Conservation (phyloP, 164 flowering plant species). For the Cinnamomum chago region DNA sequence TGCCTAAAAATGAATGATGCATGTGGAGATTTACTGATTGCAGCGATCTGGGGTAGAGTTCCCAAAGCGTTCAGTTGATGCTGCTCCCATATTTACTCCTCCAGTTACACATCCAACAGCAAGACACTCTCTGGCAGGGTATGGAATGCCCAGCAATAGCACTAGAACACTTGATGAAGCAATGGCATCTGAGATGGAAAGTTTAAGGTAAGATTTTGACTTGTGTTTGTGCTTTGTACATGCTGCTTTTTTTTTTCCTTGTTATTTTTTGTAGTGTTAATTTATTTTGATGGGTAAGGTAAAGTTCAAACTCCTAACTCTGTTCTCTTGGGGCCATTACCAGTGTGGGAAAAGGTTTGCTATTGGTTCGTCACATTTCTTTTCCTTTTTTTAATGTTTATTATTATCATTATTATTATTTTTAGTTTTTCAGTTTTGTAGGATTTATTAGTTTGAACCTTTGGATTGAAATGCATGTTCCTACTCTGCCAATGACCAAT, state of each 20-base stretch:
- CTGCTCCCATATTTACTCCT: conserved; percentile 81
- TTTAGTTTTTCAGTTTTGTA: background rate
- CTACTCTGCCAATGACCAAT: background rate
- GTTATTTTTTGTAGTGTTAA: background rate
- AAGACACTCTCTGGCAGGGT: conserved; percentile 51
- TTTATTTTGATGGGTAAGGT: background rate
- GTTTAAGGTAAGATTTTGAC: conserved; percentile 47
- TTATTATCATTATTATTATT: too few relatives aligned
- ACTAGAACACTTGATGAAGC: conserved; percentile 88
- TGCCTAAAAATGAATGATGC: background rate
- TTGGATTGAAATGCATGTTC: background rate
- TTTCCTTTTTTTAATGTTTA: background rate
- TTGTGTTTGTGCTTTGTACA: conserved; percentile 1
- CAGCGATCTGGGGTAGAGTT: conserved; percentile 85
- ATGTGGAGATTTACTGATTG: conserved; percentile 10
- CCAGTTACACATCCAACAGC: conserved; percentile 50
- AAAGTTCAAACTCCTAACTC: background rate
- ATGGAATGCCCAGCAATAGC: conserved; percentile 79
- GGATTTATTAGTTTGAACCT: background rate
- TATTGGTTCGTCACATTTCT: background rate
- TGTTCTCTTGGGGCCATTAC: background rate
- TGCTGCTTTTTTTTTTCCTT: background rate
- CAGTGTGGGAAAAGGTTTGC: background rate
- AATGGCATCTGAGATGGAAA: conserved; percentile 79
- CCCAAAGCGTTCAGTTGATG: conserved; percentile 60